Conservation (phyloP, 225 moss, liverwort and hornwort species). For the Rhytidiadelphus loreus region DNA sequence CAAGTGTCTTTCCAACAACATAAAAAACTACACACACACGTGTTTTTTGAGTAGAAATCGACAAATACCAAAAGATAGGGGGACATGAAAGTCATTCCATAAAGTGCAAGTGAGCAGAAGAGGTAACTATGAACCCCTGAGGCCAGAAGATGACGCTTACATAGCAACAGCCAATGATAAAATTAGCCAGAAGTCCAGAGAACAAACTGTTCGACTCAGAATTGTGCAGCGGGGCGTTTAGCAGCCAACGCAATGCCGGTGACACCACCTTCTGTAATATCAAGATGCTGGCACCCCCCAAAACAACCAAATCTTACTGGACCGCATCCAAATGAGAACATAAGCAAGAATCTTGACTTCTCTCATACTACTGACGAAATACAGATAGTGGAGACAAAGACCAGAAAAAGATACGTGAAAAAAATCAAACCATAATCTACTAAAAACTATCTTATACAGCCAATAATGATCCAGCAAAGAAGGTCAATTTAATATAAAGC, state of each 20-base stretch:
- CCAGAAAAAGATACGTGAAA: not conserved
- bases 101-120: not conserved
- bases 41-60: not conserved
- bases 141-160: conserved; percentile 36
- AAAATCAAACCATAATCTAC: not conserved
- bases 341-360: not conserved
- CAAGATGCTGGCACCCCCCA: conserved; percentile 45
- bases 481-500: not conserved
- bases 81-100: not conserved
- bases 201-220: conserved; percentile 19
- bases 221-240: conserved; percentile 30
- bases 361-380: not conserved
- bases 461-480: not conserved
- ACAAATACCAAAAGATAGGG: not conserved
- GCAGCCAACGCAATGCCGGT: conserved; percentile 56
- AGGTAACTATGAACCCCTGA: not conserved
- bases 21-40: not conserved
- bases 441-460: not conserved
- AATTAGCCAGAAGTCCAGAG: conserved; percentile 42
- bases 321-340: not conserved
- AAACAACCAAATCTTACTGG: not conserved
- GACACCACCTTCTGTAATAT: conserved; percentile 57
- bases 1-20: not conserved
- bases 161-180: conserved; percentile 60
- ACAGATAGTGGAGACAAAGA: not conserved